Evolutionary conservation across 2,329 filamentous ascomycete species (phyloP), one percentile per base, ranked within the genome.

Genomic region (Dactylonectria macrodidyma): DNA sequence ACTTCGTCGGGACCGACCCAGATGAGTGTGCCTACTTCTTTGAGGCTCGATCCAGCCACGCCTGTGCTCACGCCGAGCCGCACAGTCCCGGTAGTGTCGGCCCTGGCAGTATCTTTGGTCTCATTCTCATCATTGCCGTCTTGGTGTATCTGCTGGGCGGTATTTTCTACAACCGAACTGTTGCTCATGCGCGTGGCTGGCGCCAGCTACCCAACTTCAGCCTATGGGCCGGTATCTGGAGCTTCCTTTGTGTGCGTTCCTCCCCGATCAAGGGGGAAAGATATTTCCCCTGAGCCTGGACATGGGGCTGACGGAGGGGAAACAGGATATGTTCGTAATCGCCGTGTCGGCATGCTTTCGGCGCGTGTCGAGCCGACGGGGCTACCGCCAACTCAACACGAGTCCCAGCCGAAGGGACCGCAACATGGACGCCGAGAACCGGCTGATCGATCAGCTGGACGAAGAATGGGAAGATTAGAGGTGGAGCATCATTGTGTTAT

Each of bases 21-120:
- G 95, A 98, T 78, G 92, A 97, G 67, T 99, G 96, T 86, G 90
- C 94, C 34, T 99, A 98, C 82, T 93, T 97, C 82, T 99, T 99
- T 84, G 95, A 98, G 80, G 92, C 95, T 57, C 92, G 95, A 71
- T 96, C 94, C 26, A 87, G 89, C 52, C 92, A 94, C 73, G 95
- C 95, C 11, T 99, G 96, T 75, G 85, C 88, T 12, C 85, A 85
- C 62, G 86, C 88, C 51, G 89, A 91, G 77, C 90, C 91, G 65
- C 90, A 92, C 79, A 93, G 93, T 79, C 86, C 93, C 82, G 82
- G 95, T 85, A 84, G 91, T 81, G 83, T 92, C 85, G 81, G 93
- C 77, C 83, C 96, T 81, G 77, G 93, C 79, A 82, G 94, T 84
- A 81, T 99, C 12, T 99, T 99, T 78, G 93, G 93, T 68, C 92